A percentile compares a stretch with the other conserved stretches of the same genome.
Conservation (phyloP, 1,284 basidiomycete species). For the Sporisorium exsertum region DNA sequence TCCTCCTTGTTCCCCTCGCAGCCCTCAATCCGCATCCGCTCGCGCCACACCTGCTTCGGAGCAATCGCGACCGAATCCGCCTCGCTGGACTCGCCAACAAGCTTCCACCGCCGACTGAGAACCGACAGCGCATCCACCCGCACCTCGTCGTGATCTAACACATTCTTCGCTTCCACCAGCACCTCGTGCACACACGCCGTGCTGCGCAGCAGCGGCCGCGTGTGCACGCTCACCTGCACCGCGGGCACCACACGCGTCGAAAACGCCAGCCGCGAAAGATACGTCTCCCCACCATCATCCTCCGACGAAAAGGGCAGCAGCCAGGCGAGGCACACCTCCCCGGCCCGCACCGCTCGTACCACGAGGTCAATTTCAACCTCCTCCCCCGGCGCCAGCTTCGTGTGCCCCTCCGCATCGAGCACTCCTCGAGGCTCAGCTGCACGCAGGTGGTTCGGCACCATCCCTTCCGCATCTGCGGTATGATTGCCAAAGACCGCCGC, state of each 20-base stretch:
- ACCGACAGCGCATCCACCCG: conserved; percentile 25
- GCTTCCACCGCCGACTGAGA: conserved; percentile 27
- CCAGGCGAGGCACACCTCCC: conserved; percentile 24
- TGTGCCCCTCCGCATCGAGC: not conserved
- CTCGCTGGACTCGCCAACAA: not conserved
- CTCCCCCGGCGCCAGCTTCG: conserved; percentile 27
- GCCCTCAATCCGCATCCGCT: conserved; percentile 12
- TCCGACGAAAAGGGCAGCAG: conserved; percentile 27
- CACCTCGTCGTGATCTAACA: conserved; percentile 9
- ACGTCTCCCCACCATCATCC: conserved; percentile 31
- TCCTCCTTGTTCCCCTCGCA: not conserved
- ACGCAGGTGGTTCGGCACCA: conserved; percentile 63
- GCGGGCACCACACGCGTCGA: conserved; percentile 19
- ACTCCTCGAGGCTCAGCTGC: conserved; percentile 18
- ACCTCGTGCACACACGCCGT: conserved; percentile 16
- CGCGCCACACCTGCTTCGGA: conserved; percentile 30
- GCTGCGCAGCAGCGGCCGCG: not conserved
- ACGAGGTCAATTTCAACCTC: conserved; percentile 20
- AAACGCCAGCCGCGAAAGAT: conserved; percentile 34
- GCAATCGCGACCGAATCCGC: conserved; percentile 3
- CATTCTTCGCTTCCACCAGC: conserved; percentile 29
- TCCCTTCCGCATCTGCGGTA: conserved; percentile 36
- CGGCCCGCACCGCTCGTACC: conserved; percentile 14
- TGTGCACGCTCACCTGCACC: conserved; percentile 35
- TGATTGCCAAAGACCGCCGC: conserved; percentile 15